Conservation (phyloP, 2,329 filamentous ascomycete species). For the Penicillium sp. region DNA sequence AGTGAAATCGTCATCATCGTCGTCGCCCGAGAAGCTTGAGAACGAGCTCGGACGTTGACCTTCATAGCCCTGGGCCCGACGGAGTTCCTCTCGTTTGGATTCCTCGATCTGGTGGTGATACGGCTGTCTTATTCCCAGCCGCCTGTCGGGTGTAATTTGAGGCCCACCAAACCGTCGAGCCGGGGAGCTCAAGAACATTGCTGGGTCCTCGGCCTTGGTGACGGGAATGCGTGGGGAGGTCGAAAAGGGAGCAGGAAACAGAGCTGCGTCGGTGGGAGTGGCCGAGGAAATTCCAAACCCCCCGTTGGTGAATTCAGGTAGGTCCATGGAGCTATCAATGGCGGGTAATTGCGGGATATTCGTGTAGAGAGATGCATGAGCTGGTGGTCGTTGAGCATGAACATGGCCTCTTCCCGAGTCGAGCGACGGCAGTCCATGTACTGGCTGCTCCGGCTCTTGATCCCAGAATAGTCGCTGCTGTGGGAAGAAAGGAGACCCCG, state of each 20-base stretch:
- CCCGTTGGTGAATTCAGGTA: conserved; percentile 37
- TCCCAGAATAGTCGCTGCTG: conserved; percentile 59
- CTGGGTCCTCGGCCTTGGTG: conserved; percentile 49
- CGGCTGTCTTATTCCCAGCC: conserved; percentile 44
- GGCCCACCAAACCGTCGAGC: conserved; percentile 51
- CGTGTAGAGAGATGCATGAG: conserved; percentile 25
- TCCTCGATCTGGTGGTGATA: conserved; percentile 56
- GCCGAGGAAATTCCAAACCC: conserved; percentile 36
- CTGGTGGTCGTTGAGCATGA: conserved; percentile 27
- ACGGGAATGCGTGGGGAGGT: conserved; percentile 49
- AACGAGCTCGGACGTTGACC: conserved; percentile 35
- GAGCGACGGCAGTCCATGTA: conserved; percentile 23
- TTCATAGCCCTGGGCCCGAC: conserved; percentile 37
- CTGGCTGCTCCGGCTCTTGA: conserved; percentile 39
- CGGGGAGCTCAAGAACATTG: conserved; percentile 54
- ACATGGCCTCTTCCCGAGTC: conserved; percentile 22
- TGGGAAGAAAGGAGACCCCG: conserved; percentile 60
- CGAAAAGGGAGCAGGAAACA: conserved; percentile 50
- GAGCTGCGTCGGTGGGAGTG: conserved; percentile 39
- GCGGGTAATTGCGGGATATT: conserved; percentile 43
- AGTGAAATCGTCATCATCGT: conserved; percentile 42
- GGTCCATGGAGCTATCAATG: conserved; percentile 40
- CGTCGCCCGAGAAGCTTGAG: conserved; percentile 36
- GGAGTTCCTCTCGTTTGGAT: conserved; percentile 49
- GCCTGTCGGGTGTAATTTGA: conserved; percentile 37